Conservation (phyloP, 2,329 filamentous ascomycete species). For the Colletotrichum costaricense region DNA sequence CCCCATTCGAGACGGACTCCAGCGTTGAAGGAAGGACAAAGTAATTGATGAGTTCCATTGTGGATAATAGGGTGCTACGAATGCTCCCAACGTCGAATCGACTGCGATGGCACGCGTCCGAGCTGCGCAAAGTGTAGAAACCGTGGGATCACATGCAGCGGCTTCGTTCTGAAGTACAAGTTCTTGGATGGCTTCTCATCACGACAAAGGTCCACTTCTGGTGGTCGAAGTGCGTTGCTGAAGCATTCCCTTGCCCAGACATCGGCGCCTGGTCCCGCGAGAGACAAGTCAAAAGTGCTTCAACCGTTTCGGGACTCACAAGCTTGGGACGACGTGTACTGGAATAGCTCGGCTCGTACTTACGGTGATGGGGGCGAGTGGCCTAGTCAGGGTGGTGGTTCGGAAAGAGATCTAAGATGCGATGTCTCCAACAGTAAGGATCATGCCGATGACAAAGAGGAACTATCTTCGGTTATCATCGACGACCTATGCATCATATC, state of each 20-base stretch:
- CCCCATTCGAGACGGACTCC: too few relatives aligned
- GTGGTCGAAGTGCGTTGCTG: slow-evolving; percentile 1
- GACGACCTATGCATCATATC: neutral
- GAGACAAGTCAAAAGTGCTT: neutral
- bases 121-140: slow-evolving; percentile 46
- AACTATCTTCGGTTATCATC: too few relatives aligned
- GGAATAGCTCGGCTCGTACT: neutral
- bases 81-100: slow-evolving; percentile 48
- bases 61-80: slow-evolving; percentile 47
- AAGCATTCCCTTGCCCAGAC: slow-evolving; percentile 27
- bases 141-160: slow-evolving; percentile 45
- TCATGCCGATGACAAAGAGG: too few relatives aligned
- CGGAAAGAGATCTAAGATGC: neutral
- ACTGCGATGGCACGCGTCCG: slow-evolving; percentile 47
- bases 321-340: slow-evolving; percentile 4
- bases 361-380: neutral
- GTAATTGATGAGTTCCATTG: too few relatives aligned
- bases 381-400: neutral
- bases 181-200: slow-evolving; percentile 38
- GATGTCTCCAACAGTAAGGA: too few relatives aligned
- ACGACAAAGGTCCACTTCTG: neutral
- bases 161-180: slow-evolving; percentile 42
- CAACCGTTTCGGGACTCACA: neutral
- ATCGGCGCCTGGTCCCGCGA: neutral
- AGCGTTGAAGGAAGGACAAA: too few relatives aligned